These are phyloP conservation scores for Collybia mongolica DNA, from an alignment of 768 basidiomycete species.

Conservation along the genomic window DNA sequence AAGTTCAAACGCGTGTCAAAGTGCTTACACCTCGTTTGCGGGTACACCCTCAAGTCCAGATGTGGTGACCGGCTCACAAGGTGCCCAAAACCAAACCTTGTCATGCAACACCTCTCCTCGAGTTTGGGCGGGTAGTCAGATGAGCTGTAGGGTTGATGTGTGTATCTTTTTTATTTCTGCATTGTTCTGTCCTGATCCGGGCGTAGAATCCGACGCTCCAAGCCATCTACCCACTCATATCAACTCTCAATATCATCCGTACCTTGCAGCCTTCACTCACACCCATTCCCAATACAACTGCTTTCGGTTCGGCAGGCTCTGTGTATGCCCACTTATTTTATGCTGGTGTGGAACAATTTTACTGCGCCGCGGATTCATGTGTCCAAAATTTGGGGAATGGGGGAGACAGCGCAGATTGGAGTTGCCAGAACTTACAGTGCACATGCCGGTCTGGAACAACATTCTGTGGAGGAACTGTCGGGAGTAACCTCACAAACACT, in stretches of 20 bases:
- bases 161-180: constrained; percentile 25
- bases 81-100: constrained; percentile 59
- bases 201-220: constrained; percentile 82
- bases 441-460: constrained; percentile 64
- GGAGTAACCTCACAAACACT: constrained; percentile 50
- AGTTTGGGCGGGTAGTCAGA: constrained; percentile 78
- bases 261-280: constrained; percentile 69
- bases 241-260: constrained; percentile 78
- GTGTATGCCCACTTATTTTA: constrained; percentile 76
- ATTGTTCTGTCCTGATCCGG: not conserved
- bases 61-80: constrained; percentile 20
- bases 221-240: constrained; percentile 64
- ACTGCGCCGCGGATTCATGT: constrained; percentile 74
- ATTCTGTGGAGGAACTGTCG: constrained; percentile 66
- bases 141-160: constrained; percentile 84
- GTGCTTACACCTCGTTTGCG: constrained; percentile 48
- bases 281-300: constrained; percentile 61
- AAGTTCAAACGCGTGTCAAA: constrained; percentile 63
- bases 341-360: constrained; percentile 85
- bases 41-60: constrained; percentile 30
- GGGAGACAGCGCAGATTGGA: constrained; percentile 54
- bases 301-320: constrained; percentile 52
- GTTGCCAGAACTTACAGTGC: constrained; percentile 73
- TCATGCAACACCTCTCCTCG: constrained; percentile 68
- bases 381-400: constrained; percentile 47